Percentiles rank a stretch among this genome's conserved stretches.
Conservation (phyloP, 179 eudicot genomes). For the Beta lomatogona region DNA sequence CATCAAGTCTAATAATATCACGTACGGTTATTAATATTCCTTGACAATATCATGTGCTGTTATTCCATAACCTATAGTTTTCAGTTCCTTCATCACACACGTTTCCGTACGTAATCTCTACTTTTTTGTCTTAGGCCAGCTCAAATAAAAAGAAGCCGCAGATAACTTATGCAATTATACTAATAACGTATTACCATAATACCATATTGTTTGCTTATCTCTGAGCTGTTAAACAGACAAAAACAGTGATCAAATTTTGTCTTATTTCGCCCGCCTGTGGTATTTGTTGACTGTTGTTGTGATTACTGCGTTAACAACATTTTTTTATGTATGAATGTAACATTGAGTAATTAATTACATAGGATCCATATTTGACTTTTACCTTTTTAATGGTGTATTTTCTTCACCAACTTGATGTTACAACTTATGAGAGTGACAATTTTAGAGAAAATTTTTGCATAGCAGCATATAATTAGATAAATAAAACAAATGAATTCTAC, state of each 20-base stretch:
- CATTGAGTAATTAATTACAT: neutral
- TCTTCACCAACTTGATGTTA: neutral
- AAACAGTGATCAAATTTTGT: neutral
- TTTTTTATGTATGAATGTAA: no score
- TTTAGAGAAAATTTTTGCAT: neutral
- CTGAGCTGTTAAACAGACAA: neutral
- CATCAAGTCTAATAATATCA: neutral
- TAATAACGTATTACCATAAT: neutral
- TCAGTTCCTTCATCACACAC: neutral
- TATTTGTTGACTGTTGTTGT: no score
- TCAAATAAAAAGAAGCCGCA: neutral
- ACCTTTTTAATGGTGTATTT: neutral
- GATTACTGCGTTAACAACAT: neutral
- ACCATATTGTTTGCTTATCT: neutral
- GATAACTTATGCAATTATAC: neutral
- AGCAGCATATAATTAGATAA: neutral
- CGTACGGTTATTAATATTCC: neutral
- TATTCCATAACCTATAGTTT: slow-evolving; percentile 2
- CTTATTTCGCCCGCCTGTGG: neutral
- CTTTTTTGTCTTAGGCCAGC: neutral
- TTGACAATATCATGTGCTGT: neutral
- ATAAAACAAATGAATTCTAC: neutral
- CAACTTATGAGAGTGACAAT: neutral
- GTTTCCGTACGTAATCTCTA: neutral
- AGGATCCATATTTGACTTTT: slow-evolving; percentile 8